Percentiles rank a stretch among this genome's conserved stretches.
Evolutionary conservation across 257 asterid genomes (phyloP).

Genomic region (Lavandula angustifolia): DNA sequence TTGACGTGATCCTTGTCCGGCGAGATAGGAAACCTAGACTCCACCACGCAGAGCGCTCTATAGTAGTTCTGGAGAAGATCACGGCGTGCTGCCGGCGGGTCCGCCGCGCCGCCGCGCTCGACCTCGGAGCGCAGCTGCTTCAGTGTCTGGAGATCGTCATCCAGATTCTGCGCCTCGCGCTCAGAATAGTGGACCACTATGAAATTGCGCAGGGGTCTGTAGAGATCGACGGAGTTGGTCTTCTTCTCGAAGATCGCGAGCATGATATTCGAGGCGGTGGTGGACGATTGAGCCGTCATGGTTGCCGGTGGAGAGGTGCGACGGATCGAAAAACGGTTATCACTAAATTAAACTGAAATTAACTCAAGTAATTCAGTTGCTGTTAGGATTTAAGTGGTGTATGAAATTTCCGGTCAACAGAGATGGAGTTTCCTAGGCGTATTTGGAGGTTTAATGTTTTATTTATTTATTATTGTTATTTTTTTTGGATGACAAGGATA

Average conservation of each 20-base stretch:
- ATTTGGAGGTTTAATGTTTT: constrained; percentile 17
- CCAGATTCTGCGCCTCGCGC: constrained; percentile 79
- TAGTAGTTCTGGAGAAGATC: constrained; percentile 80
- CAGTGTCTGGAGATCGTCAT: constrained; percentile 71
- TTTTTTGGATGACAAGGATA: no score
- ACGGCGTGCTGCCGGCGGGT: constrained; percentile 71
- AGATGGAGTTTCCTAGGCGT: constrained; percentile 22
- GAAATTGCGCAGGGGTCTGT: constrained; percentile 75
- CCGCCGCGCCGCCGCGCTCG: constrained; percentile 62
- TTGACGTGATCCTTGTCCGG: constrained; percentile 79
- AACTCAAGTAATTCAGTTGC: constrained; percentile 5
- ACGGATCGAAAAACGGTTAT: not conserved
- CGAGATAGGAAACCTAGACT: constrained; percentile 87
- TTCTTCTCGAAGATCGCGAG: constrained; percentile 82
- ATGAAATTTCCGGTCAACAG: constrained; percentile 21
- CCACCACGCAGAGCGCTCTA: constrained; percentile 88
- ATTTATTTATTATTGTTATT: no score
- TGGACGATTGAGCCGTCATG: constrained; percentile 59
- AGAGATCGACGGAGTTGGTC: constrained; percentile 63
- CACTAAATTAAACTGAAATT: constrained; percentile 9
- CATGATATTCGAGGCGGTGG: constrained; percentile 62
- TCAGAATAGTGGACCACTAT: constrained; percentile 71
- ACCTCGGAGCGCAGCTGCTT: constrained; percentile 69
- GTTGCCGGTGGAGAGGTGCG: constrained; percentile 28
- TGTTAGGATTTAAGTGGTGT: constrained; percentile 14